Evolutionary conservation across 257 asterid genomes (phyloP), one percentile per base, ranked within the genome.

Genomic region (Knoxia roxburghii): DNA sequence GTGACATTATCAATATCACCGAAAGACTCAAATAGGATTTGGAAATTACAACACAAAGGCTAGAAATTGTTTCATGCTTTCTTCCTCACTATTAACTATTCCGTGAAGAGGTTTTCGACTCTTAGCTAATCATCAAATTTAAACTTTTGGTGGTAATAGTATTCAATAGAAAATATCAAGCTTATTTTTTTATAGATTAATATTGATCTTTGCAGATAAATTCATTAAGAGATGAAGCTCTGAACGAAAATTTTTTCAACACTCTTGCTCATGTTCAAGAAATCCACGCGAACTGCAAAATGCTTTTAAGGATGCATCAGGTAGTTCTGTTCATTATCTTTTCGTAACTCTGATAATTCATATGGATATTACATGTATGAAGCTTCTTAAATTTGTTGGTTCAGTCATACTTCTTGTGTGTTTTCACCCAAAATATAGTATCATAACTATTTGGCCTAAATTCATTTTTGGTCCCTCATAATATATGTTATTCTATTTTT

Each of bases 191-290:
- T 51, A 41, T 20, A 49, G 52, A 61, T 66, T 67, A 60, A 39
- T 76, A 64, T 70, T 64, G 71, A 51, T 30, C 20, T 72, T 62
- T 52, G 70, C 68, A 93, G 97, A 88, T 93, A 80, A 88, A 83
- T 78, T 96, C 99, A 23, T 77, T 93, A 41, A 80, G 96, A 64
- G 97, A 90, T 75, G 97, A 93, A 83, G 96, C 90, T 49, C 83
- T 93, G 73, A 84, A 79, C 62, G 99, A 88, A 40, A 80, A 78
- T 72, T 90, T 93, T 77, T 93, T 90, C 80, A 90, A 88, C 85
- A 96, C 99, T 55, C 97, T 93, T 75, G 87, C 95, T 81, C 99
- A 93, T 81, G 99, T 93, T 75, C 99, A 93, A 77, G 97, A 90
- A 79, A 93, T 93, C 35, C 99, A 93, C 82, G 86, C 89, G 71